phyloP scores from a whole-genome alignment of 2,329 filamentous ascomycete species.

The Colletotrichum zoysiae region DNA sequence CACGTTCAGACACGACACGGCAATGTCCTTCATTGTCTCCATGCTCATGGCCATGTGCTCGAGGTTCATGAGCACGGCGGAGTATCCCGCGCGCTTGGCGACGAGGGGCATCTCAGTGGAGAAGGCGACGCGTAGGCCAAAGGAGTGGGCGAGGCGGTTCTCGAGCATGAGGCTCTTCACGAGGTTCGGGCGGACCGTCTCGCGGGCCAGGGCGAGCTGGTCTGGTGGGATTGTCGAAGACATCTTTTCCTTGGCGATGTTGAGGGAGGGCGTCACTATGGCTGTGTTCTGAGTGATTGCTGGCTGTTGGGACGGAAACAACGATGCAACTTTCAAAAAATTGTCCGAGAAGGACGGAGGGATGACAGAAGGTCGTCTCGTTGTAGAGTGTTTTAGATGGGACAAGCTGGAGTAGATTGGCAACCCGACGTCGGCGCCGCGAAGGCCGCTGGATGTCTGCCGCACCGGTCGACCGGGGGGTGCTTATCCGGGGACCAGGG shows the following conservation, averaged over 20 bases:
- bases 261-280: too few species aligned
- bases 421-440: too few species aligned
- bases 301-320: too few species aligned
- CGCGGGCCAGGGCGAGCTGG: constrained; percentile 22
- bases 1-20: constrained; percentile 25
- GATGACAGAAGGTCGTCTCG: too few species aligned
- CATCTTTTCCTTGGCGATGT: constrained; percentile 11
- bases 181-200: constrained; percentile 28
- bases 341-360: too few species aligned
- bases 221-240: constrained; percentile 9
- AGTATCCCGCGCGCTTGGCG: constrained; percentile 24
- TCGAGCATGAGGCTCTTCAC: constrained; percentile 20
- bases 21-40: constrained; percentile 31
- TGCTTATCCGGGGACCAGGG: too few species aligned
- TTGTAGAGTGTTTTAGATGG: too few species aligned
- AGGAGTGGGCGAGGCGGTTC: constrained; percentile 26
- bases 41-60: constrained; percentile 34
- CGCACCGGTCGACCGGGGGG: too few species aligned
- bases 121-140: constrained; percentile 32
- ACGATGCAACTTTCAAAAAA: too few species aligned
- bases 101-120: constrained; percentile 34
- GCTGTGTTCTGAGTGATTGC: too few species aligned
- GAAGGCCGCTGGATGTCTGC: too few species aligned
- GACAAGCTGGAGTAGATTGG: too few species aligned
- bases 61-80: constrained; percentile 32